A percentile compares a stretch with the other conserved stretches of the same genome.
Conservation (phyloP, 176 grass and related monocot species). For the Avena atlantica region DNA sequence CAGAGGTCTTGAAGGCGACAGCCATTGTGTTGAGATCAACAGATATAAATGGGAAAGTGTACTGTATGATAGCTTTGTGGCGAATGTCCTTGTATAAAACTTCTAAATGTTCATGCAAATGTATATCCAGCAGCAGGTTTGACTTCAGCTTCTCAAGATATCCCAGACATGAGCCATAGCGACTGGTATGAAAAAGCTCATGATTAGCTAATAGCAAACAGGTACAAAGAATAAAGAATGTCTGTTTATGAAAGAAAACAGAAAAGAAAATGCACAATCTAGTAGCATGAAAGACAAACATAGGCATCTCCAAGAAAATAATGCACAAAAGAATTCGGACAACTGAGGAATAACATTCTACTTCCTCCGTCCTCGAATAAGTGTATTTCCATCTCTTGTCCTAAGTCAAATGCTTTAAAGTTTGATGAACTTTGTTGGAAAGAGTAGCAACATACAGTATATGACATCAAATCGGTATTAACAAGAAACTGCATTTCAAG, state of each 20-base stretch:
- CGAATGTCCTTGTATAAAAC: conserved; percentile 74
- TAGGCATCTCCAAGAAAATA: not conserved
- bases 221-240: not conserved
- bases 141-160: conserved; percentile 56
- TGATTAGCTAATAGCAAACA: conserved; percentile 27
- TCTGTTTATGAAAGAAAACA: not conserved
- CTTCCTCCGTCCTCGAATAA: too few relatives aligned
- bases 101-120: conserved; percentile 60
- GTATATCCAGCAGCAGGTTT: conserved; percentile 57
- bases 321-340: not conserved
- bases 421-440: too few relatives aligned
- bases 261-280: not conserved
- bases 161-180: conserved; percentile 48
- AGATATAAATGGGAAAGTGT: conserved; percentile 94
- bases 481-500: too few relatives aligned
- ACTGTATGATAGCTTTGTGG: conserved; percentile 92
- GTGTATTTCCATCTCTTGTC: too few relatives aligned
- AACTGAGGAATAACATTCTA: not conserved
- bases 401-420: too few relatives aligned
- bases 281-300: not conserved
- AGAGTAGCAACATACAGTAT: too few relatives aligned
- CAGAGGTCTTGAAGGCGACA: conserved; percentile 70
- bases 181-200: conserved; percentile 16
- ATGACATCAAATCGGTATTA: too few relatives aligned
- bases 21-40: conserved; percentile 94